These are phyloP conservation scores for Colletotrichum acutatum DNA, from an alignment of 2,329 filamentous ascomycete genomes.

Conservation along the genomic window DNA sequence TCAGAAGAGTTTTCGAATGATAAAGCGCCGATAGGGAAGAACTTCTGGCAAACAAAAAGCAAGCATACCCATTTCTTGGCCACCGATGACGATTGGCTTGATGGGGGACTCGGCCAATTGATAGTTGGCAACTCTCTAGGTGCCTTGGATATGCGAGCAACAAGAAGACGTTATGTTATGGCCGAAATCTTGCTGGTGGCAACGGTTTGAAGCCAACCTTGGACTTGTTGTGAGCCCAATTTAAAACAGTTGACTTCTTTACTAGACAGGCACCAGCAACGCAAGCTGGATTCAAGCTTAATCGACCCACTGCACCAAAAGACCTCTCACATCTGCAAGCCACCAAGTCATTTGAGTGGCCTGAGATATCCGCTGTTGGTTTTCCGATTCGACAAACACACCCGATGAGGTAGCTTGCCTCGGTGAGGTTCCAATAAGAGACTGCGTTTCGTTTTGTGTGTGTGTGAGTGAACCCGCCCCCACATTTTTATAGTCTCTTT, in stretches of 20 bases:
- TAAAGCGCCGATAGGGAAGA: not conserved
- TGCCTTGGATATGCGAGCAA: not conserved
- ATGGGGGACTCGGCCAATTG: not conserved
- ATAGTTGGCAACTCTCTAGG: not conserved
- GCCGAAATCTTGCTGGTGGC: not conserved
- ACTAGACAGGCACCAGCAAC: not conserved
- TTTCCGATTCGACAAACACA: not conserved
- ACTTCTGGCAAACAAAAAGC: not conserved
- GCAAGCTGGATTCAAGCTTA: not conserved
- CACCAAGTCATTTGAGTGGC: not conserved
- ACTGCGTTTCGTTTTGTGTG: not conserved
- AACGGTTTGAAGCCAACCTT: not conserved
- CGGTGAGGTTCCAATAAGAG: conserved; percentile 5
- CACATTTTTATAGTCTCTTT: conserved; percentile 24
- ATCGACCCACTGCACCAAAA: not conserved
- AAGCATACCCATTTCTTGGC: not conserved
- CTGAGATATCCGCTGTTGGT: not conserved
- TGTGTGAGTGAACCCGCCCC: conserved; percentile 21
- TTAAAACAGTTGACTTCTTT: not conserved
- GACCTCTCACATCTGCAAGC: not conserved
- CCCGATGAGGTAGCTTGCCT: not conserved
- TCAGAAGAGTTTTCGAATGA: not conserved
- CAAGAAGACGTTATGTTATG: not conserved
- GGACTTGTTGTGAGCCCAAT: not conserved
- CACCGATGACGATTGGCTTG: not conserved